Base-by-base conservation (phyloP, 345 rosid species). In the Eutrema yunnanense region DNA sequence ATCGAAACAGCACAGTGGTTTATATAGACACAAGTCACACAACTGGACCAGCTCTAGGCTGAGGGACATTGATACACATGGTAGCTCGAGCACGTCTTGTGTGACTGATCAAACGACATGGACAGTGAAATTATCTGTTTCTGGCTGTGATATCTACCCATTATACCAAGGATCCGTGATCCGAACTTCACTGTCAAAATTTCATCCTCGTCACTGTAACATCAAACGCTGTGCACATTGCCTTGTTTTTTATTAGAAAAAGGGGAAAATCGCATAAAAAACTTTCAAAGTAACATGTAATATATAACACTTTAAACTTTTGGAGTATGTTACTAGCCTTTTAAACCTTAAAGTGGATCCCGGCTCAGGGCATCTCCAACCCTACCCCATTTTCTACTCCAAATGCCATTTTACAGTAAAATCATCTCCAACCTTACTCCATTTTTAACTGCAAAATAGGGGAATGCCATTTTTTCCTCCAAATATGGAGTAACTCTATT, bases 41-140 rank as follows among this genome's bases (percentile, higher is more conserved):
- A 44, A 74, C 70, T 69, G 32, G 44, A 61, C 76, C 67, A 22
- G 26, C 26, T 69, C 73, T 49, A 69, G 76, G 49, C 26, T 22
- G 26, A 71, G 77, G 40, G 80, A 69, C 9, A 66, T 16, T 37
- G 22, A 51, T 27, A 41, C 42, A 40, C 41, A 6, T 30, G 44
- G 43, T 8, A 62, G 54, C n/a, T 68, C 66, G 16, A 76, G 68
- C 68, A 67, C 36, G 6, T 50, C 69, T 63, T 37, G 57, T 57
- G 14, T 52, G 16, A 54, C 70, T 2, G 46, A 42, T 33, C 48
- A 52, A 51, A 42, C 53, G 6, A 4, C 62, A 42, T 32, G 26
- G 9, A 60, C 42, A 60, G 11, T 29, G 6, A 62, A 2, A 2
- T 73, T 65, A 16, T 34, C 72, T 27, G 59, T 32, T 14, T 73